A percentile compares a stretch with the other conserved stretches of the same genome.
phyloP scores from a whole-genome alignment of 73 alveolate species.

The Symbiodinium pilosum region DNA sequence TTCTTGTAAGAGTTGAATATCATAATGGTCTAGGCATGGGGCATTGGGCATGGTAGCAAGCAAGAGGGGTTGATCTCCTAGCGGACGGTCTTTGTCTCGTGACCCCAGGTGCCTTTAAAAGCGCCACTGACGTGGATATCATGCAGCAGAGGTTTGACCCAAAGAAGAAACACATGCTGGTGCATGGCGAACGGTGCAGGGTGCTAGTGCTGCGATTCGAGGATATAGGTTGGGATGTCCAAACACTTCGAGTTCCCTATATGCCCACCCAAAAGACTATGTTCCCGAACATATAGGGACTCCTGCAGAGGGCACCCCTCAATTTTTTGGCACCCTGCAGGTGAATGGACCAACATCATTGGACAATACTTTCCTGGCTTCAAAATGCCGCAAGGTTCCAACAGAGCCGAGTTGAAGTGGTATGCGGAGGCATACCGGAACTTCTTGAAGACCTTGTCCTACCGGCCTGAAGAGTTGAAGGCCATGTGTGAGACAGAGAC shows the following conservation, averaged over 20 bases:
- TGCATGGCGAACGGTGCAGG: neutral
- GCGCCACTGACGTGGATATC: neutral
- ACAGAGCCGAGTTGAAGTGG: constrained; percentile 13
- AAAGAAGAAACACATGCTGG: neutral
- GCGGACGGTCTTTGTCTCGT: no score
- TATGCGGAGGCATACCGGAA: constrained; percentile 19
- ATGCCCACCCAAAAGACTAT: no score
- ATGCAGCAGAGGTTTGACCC: neutral
- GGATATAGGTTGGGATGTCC: no score
- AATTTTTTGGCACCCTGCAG: no score
- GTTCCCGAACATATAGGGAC: no score
- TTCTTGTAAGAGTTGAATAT: no score
- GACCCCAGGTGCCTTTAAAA: no score
- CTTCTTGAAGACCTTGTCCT: neutral
- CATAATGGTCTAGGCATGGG: no score
- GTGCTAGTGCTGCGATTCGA: constrained; percentile 9
- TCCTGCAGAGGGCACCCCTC: no score
- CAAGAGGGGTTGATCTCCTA: no score
- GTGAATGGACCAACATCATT: neutral
- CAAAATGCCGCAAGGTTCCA: neutral
- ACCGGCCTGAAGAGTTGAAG: neutral
- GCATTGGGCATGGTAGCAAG: no score
- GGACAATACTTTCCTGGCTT: constrained; percentile 18
- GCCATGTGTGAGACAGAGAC: constrained; percentile 26
- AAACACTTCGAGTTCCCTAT: no score